A percentile compares a stretch with the other conserved stretches of the same genome.
Conservation (phyloP, 1,284 basidiomycete genomes). For the Heliocybe sulcata region DNA sequence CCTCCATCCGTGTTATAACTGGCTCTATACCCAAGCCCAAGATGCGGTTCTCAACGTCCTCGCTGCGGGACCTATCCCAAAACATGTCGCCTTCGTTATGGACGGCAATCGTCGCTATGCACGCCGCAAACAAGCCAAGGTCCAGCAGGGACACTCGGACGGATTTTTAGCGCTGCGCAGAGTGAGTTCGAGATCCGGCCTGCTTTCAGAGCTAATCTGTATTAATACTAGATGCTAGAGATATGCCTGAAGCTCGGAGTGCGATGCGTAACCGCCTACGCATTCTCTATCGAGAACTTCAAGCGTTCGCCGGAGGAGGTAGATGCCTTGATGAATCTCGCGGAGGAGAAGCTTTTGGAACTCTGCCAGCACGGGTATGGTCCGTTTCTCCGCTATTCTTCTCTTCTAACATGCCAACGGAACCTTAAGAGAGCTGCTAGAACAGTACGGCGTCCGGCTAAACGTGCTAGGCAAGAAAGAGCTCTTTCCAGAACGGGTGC, state of each 20-base stretch:
- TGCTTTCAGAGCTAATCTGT: not conserved
- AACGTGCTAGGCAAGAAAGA: constrained; percentile 76
- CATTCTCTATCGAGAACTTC: constrained; percentile 98
- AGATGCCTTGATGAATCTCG: constrained; percentile 80
- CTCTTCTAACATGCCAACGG: constrained; percentile 2
- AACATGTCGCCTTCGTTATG: constrained; percentile 96
- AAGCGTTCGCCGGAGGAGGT: constrained; percentile 86
- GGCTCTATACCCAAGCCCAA: constrained; percentile 15
- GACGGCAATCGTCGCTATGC: constrained; percentile 97
- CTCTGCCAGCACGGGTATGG: constrained; percentile 78
- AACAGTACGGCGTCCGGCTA: constrained; percentile 79
- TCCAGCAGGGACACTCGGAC: constrained; percentile 76
- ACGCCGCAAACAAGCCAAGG: constrained; percentile 53
- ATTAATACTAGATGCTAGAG: constrained; percentile 67
- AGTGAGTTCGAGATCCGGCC: constrained; percentile 37
- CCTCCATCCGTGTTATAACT: not conserved
- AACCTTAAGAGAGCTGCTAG: constrained; percentile 59
- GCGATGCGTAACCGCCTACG: constrained; percentile 86
- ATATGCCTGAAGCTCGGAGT: constrained; percentile 75
- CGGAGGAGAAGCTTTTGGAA: constrained; percentile 77
- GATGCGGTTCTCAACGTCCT: constrained; percentile 55
- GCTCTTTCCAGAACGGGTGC: constrained; percentile 76
- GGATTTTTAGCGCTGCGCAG: constrained; percentile 81
- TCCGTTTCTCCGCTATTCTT: not conserved
- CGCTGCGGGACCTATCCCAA: constrained; percentile 79